phyloP scores from a whole-genome alignment of 2,329 filamentous ascomycete species.

The Pyricularia pennisetigena region DNA sequence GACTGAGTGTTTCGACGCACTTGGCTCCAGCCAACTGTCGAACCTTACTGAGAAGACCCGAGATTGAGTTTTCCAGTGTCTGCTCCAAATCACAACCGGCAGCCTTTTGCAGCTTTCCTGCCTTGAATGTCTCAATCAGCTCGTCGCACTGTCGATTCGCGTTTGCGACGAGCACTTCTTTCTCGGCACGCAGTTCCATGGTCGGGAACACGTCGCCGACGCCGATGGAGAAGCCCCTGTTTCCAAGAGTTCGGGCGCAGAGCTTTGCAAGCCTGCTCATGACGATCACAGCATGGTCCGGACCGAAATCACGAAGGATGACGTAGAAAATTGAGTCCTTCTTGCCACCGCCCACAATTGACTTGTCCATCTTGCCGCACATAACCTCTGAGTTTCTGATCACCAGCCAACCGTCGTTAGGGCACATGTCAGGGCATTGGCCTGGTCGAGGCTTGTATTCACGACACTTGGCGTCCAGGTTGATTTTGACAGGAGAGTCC shows the following conservation, averaged over 20 bases:
- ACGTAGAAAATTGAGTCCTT: conserved; percentile 98
- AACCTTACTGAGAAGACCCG: conserved; percentile 84
- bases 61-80: conserved; percentile 84
- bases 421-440: conserved; percentile 60
- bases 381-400: conserved; percentile 95
- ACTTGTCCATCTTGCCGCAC: conserved; percentile 97
- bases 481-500: conserved; percentile 72
- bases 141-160: conserved; percentile 76
- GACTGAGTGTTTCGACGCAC: conserved; percentile 83
- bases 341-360: conserved; percentile 92
- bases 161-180: conserved; percentile 63
- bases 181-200: conserved; percentile 57
- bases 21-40: conserved; percentile 84
- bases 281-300: conserved; percentile 74
- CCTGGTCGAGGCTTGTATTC: conserved; percentile 58
- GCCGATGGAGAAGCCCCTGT: conserved; percentile 91
- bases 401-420: conserved; percentile 83
- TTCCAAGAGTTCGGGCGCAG: conserved; percentile 78
- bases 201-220: conserved; percentile 91
- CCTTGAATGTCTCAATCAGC: conserved; percentile 73
- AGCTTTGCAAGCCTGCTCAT: conserved; percentile 94
- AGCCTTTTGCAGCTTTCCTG: conserved; percentile 73
- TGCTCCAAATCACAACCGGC: conserved; percentile 85
- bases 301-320: conserved; percentile 88
- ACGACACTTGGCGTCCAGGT: conserved; percentile 87